phyloP scores from a whole-genome alignment of 306 rosid genomes.

The Mucuna pruriens region DNA sequence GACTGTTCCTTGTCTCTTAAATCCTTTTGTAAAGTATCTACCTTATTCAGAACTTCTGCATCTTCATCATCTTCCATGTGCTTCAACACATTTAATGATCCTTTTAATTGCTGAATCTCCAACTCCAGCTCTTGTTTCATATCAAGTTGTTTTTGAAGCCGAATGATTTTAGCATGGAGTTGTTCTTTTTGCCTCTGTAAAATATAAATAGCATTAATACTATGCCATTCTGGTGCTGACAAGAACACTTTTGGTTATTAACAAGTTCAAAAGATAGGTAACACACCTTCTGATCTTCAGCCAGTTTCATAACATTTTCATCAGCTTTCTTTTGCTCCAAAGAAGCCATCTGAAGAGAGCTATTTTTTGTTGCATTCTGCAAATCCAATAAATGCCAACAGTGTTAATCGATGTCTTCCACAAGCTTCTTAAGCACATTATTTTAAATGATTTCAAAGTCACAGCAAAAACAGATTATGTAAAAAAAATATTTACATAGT shows the following conservation, averaged over 20 bases:
- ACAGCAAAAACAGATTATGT: conserved; percentile 19
- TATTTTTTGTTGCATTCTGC: conserved; percentile 75
- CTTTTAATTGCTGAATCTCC: conserved; percentile 89
- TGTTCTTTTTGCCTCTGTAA: conserved; percentile 84
- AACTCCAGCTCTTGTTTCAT: conserved; percentile 86
- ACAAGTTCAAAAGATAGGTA: conserved; percentile 34
- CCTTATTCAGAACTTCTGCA: conserved; percentile 80
- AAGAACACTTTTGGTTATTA: conserved; percentile 31
- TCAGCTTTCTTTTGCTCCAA: conserved; percentile 86
- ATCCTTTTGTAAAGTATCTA: conserved; percentile 62
- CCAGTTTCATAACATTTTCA: conserved; percentile 82
- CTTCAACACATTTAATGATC: conserved; percentile 76
- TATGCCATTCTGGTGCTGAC: conserved; percentile 29
- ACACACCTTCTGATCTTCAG: conserved; percentile 91
- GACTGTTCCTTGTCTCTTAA: conserved; percentile 81
- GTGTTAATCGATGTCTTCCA: conserved; percentile 42
- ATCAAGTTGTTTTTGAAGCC: conserved; percentile 79
- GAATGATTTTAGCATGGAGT: conserved; percentile 80
- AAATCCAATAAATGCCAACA: conserved; percentile 40
- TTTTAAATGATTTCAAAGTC: conserved; percentile 8
- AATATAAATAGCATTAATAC: conserved; percentile 46
- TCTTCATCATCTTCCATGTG: conserved; percentile 93
- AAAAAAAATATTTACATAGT: neutral
- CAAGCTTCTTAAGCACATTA: conserved; percentile 31
- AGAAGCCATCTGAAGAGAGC: conserved; percentile 92